Conservation (phyloP, 768 basidiomycete species). For the Termitomyces sp. region DNA sequence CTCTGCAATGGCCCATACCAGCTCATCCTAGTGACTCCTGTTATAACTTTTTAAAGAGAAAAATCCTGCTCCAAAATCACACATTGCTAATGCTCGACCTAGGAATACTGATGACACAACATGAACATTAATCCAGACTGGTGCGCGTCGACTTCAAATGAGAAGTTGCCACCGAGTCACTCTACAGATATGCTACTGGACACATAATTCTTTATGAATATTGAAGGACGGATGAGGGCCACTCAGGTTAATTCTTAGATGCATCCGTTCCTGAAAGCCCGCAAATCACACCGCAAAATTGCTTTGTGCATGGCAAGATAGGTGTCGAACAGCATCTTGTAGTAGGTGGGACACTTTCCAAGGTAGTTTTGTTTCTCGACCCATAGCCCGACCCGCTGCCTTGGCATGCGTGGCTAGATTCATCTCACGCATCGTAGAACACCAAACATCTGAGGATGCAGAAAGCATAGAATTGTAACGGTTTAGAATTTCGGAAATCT, state of each 20-base stretch:
- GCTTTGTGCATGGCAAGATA: conserved; percentile 10
- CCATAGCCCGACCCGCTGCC: not conserved
- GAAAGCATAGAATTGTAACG: conserved; percentile 9
- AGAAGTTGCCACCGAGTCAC: no score
- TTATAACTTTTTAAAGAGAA: no score
- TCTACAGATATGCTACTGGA: no score
- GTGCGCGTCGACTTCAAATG: no score
- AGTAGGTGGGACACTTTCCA: conserved; percentile 7
- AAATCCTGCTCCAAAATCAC: no score
- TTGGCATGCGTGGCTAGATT: not conserved
- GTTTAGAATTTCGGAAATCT: conserved; percentile 11
- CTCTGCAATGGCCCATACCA: no score
- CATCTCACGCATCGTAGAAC: not conserved
- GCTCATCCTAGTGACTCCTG: no score
- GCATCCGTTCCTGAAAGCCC: not conserved
- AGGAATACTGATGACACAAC: no score
- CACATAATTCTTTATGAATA: no score
- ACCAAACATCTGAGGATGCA: conserved; percentile 5
- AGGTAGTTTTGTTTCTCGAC: not conserved
- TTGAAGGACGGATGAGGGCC: not conserved
- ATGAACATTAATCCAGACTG: no score
- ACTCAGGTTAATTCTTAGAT: not conserved
- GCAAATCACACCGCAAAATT: not conserved
- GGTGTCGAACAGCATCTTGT: conserved; percentile 9
- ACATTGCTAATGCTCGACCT: no score